Percentiles rank a stretch among this genome's conserved stretches.
Evolutionary conservation across 2,329 filamentous ascomycete species (phyloP).

Genomic region (Colletotrichum salicis): DNA sequence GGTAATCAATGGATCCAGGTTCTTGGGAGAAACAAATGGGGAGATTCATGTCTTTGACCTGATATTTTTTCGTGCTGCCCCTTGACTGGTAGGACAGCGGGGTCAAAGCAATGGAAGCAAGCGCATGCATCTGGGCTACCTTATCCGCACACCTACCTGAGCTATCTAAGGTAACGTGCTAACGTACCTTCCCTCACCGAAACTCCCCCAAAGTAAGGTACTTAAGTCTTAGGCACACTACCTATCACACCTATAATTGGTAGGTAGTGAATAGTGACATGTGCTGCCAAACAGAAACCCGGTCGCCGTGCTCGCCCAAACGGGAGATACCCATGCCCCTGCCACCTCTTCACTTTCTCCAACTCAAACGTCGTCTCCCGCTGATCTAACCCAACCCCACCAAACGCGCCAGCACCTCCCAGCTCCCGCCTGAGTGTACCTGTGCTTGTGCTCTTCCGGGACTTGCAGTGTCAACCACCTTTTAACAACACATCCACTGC

Average conservation of each 20-base stretch:
- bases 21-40: not conserved
- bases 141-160: not conserved
- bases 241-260: too few species aligned
- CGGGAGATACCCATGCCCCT: slow-evolving; percentile 11
- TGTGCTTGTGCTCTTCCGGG: not conserved
- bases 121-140: not conserved
- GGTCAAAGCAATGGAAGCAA: not conserved
- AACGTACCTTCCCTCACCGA: not conserved
- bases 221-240: not conserved
- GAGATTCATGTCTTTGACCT: not conserved
- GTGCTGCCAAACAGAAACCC: not conserved
- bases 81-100: not conserved
- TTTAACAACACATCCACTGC: slow-evolving; percentile 1
- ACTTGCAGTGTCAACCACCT: slow-evolving; percentile 4
- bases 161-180: not conserved
- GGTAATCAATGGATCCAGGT: not conserved
- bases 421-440: slow-evolving; percentile 1
- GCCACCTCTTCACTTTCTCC: not conserved
- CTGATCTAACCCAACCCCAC: slow-evolving; percentile 26
- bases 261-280: not conserved
- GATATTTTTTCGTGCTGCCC: not conserved
- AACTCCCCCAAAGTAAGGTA: not conserved
- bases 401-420: slow-evolving; percentile 24
- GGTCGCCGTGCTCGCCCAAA: not conserved
- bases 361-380: slow-evolving; percentile 5